These are phyloP conservation scores for Diaporthe aspalathi DNA, from an alignment of 2,329 filamentous ascomycete species.

Conservation along the genomic window DNA sequence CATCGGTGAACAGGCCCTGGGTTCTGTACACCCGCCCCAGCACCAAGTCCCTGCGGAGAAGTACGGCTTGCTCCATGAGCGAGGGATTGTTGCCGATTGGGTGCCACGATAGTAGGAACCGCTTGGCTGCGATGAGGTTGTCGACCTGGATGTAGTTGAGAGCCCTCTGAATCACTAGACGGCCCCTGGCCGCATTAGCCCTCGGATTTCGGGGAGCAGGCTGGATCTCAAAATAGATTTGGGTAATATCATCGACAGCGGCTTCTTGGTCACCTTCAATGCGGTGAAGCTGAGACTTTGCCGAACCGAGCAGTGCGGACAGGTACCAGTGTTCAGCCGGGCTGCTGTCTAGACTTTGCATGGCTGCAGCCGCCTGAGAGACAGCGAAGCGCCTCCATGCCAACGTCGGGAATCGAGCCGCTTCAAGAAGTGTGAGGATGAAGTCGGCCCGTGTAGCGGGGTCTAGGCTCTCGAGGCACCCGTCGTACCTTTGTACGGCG, in stretches of 20 bases:
- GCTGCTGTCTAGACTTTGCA: neutral
- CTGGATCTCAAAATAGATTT: neutral
- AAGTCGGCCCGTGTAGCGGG: neutral
- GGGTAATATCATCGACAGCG: neutral
- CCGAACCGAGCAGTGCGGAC: neutral
- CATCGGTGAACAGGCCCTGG: slow-evolving; percentile 10
- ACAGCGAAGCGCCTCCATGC: neutral
- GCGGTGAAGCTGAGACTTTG: neutral
- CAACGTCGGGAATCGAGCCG: neutral
- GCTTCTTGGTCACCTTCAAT: neutral
- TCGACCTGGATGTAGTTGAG: slow-evolving; percentile 11
- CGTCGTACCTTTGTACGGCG: neutral
- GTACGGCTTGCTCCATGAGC: slow-evolving; percentile 2
- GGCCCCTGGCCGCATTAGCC: neutral
- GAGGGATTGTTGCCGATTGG: neutral
- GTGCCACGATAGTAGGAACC: neutral
- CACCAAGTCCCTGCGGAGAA: neutral
- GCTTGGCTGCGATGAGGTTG: neutral
- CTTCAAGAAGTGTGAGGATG: slow-evolving; percentile 11
- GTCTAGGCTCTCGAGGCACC: neutral
- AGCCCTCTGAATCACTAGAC: neutral
- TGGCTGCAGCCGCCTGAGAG: neutral
- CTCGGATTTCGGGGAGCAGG: neutral
- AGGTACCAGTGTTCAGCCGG: neutral
- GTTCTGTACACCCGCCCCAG: neutral